These are phyloP conservation scores for Mucor lusitanicus DNA, from an alignment of 371 early-diverging fungal genomes.

Conservation along the genomic window DNA sequence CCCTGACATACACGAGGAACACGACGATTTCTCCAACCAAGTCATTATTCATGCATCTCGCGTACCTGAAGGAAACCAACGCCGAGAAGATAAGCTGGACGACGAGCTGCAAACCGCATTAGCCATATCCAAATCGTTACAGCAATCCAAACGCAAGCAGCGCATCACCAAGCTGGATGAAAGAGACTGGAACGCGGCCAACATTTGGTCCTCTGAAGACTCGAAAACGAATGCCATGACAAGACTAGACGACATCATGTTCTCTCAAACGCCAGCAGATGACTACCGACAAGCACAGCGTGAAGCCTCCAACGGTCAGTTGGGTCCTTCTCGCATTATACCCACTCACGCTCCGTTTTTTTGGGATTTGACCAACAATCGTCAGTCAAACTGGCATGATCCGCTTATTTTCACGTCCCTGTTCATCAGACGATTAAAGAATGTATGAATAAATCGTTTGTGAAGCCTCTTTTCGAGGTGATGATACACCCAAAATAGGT, in stretches of 20 bases:
- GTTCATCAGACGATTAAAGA: not conserved
- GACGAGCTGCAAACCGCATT: conserved; percentile 33
- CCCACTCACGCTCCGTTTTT: not conserved
- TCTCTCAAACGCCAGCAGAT: not conserved
- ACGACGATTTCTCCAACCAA: conserved; percentile 13
- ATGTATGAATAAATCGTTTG: not conserved
- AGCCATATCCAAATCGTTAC: conserved; percentile 24
- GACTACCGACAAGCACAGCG: not conserved
- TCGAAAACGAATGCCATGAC: not conserved
- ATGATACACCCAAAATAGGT: too few relatives aligned
- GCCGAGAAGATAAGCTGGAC: conserved; percentile 18
- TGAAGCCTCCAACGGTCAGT: conserved; percentile 3
- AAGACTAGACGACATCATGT: conserved; percentile 4
- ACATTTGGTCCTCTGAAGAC: conserved; percentile 26
- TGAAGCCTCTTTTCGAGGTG: too few relatives aligned
- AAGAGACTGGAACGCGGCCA: conserved; percentile 20
- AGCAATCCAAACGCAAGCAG: conserved; percentile 1
- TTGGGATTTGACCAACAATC: conserved; percentile 20
- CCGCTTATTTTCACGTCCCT: not conserved
- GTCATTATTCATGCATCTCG: conserved; percentile 6
- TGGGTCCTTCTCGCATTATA: conserved; percentile 1
- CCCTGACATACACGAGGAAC: not conserved
- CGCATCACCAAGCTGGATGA: not conserved
- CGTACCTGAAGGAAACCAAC: not conserved
- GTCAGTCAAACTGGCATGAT: not conserved